Percentiles rank a stretch among this genome's conserved stretches.
Conservation (phyloP, 768 basidiomycete genomes). For the Coprinopsis cinerea region DNA sequence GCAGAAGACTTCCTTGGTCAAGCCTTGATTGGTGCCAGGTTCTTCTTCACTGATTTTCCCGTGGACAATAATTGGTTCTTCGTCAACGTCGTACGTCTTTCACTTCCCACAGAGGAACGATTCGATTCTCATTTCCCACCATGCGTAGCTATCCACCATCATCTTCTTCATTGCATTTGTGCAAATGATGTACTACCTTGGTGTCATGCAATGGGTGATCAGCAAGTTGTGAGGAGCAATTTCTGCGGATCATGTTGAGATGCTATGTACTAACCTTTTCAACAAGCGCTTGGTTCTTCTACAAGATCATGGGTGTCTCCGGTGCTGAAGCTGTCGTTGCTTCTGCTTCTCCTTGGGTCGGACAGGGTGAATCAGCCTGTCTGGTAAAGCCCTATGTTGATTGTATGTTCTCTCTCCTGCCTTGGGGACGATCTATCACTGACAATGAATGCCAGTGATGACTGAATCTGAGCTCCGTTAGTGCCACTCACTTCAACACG, state of each 20-base stretch:
- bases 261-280: neutral
- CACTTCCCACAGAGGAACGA: too few species aligned
- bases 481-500: constrained; percentile 10
- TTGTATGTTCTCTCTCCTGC: constrained; percentile 23
- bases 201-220: constrained; percentile 93
- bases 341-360: constrained; percentile 89
- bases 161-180: constrained; percentile 94
- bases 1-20: constrained; percentile 75
- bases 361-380: constrained; percentile 84
- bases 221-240: constrained; percentile 58
- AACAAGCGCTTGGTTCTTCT: constrained; percentile 84
- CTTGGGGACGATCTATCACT: constrained; percentile 2
- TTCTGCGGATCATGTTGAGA: constrained; percentile 1
- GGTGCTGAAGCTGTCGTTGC: constrained; percentile 93
- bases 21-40: constrained; percentile 63
- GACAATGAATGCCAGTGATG: constrained; percentile 41
- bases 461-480: constrained; percentile 77
- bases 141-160: constrained; percentile 57
- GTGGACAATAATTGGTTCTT: constrained; percentile 79
- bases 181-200: constrained; percentile 86
- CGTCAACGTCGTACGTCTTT: constrained; percentile 57
- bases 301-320: constrained; percentile 87
- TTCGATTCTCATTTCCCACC: too few species aligned
- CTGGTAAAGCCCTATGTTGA: constrained; percentile 81
- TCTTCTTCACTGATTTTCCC: constrained; percentile 72